phyloP scores from a whole-genome alignment of 2,329 filamentous ascomycete species.

The Apiospora pterosperma region DNA sequence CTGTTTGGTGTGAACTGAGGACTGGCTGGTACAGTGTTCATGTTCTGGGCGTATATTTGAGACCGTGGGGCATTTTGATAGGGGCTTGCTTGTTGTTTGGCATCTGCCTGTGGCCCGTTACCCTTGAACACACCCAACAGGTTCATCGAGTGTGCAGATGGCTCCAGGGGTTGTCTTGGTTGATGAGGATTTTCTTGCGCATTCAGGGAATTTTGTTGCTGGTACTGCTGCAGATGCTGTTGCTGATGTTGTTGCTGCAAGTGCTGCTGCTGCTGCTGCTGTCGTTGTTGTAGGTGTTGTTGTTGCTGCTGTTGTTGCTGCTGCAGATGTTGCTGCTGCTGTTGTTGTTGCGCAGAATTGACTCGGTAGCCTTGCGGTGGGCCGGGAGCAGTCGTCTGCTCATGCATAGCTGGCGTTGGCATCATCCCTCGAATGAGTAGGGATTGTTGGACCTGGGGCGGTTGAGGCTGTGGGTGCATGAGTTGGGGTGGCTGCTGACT shows the following conservation, averaged over 20 bases:
- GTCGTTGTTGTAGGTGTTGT: constrained; percentile 7
- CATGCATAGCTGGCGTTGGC: constrained; percentile 31
- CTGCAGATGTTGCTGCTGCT: constrained; percentile 1
- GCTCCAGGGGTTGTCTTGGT: constrained; percentile 14
- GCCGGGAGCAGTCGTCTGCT: constrained; percentile 11
- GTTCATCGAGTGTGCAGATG: constrained; percentile 25
- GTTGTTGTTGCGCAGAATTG: constrained; percentile 3
- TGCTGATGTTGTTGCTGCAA: constrained; percentile 24
- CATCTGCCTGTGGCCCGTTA: constrained; percentile 19
- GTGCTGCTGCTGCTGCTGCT: constrained; percentile 16
- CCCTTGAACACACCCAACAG: constrained; percentile 39
- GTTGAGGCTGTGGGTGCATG: constrained; percentile 47
- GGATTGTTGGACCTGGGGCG: constrained; percentile 53
- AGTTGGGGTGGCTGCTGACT: constrained; percentile 27
- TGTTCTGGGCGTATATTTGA: constrained; percentile 5
- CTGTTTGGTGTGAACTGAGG: background rate
- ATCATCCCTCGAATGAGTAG: constrained; percentile 41
- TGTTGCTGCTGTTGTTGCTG: background rate
- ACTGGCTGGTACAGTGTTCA: constrained; percentile 3
- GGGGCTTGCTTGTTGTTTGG: background rate
- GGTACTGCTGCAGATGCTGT: constrained; percentile 12
- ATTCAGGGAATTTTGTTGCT: constrained; percentile 11
- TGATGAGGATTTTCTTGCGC: constrained; percentile 11
- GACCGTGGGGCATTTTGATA: background rate
- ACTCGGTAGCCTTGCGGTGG: constrained; percentile 1